A percentile compares a stretch with the other conserved stretches of the same genome.
phyloP scores from a whole-genome alignment of 83 land plant genomes.

The Picea mariana region DNA sequence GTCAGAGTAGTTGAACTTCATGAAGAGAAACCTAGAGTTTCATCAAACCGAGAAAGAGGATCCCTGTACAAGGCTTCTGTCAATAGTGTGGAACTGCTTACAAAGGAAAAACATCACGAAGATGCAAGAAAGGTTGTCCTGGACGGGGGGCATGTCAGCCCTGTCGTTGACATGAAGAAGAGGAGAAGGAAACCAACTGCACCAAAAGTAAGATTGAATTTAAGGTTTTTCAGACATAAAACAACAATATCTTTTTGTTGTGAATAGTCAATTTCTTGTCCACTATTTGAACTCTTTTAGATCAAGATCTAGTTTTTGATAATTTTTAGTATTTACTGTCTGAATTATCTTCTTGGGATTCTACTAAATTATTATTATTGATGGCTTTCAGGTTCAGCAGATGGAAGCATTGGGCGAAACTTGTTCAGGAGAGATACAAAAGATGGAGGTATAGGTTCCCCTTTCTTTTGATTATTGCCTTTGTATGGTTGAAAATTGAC shows the following conservation, averaged over 20 bases:
- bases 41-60: too few species aligned
- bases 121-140: too few species aligned
- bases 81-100: too few species aligned
- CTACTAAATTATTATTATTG: background rate
- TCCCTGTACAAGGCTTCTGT: too few species aligned
- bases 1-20: too few species aligned
- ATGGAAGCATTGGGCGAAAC: conserved; percentile 8
- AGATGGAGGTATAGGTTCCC: background rate
- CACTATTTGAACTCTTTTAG: background rate
- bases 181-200: too few species aligned
- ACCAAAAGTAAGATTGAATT: conserved; percentile 10
- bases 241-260: background rate
- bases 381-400: background rate
- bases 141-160: too few species aligned
- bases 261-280: background rate
- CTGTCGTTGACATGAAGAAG: too few species aligned
- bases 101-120: too few species aligned
- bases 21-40: too few species aligned
- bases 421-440: background rate
- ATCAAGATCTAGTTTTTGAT: background rate
- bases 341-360: background rate
- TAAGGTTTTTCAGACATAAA: background rate
- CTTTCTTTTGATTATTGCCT: background rate
- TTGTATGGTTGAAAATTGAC: background rate
- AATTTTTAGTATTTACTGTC: background rate